Base-by-base conservation (phyloP, 805 yeast genomes). In the Myxozyma neotropica region DNA sequence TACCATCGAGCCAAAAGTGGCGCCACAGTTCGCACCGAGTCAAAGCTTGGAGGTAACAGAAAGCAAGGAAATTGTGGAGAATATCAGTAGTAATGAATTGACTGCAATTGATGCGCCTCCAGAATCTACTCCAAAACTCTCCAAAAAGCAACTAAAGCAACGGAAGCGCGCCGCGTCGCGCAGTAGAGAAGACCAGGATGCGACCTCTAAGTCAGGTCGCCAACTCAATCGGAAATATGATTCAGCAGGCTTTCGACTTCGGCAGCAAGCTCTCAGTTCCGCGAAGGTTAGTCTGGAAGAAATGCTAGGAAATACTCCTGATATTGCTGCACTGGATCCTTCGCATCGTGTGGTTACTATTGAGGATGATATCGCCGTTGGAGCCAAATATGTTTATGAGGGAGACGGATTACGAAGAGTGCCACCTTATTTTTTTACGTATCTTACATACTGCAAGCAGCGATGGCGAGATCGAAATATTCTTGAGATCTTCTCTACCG, bases 391-490 rank as follows among this genome's bases (percentile, higher is more conserved):
- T 61, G 69, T 73, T 21, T 59, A 74, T 53, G 23, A 55, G 43
- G 70, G 72, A 0, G 61, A 46, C 27, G 62, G 65, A 7, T 74
- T 89, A 52, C 75, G 97, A 47, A 77, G 87, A 61, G 88, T 94
- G 1, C 79, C 84, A 1, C 98, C 99, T 0, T 94, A 94, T 71
- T 88, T 80, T 69, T 93, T 83, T 77, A 91, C 96, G 5, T 93
- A 94, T 70, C 78, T 89, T 73, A 94, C 99, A 0, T 89, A 86
- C 70, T 92, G 97, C 73, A 94, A 94, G 73, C 75, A 81, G 70
- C 78, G 99, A 69, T 94, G 99, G 99, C 80, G 93, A 67, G 92
- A 87, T 67, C 77, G 89, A n/a, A 83, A 83, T 21, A 73, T 94
- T 35, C 64, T 90, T 3, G 97, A 94, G 57, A 83, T 94, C 1